phyloP scores from a whole-genome alignment of 1,284 basidiomycete species.

The Inonotus obliquus region DNA sequence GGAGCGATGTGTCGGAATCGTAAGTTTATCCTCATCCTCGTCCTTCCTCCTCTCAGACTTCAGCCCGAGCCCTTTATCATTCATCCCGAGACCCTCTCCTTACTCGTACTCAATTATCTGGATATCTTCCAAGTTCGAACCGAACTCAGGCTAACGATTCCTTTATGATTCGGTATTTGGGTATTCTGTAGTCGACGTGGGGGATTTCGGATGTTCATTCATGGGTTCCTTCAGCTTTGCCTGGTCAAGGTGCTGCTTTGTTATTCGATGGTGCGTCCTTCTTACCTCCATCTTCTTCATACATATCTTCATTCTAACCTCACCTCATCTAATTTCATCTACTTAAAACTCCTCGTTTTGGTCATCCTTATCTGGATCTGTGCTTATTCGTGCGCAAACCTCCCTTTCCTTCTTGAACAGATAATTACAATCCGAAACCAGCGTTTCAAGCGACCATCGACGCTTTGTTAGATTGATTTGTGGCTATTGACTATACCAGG shows the following conservation, averaged over 20 bases:
- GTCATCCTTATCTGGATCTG: background rate
- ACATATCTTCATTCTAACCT: background rate
- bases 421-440: conserved; percentile 10
- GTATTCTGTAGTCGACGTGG: conserved; percentile 17
- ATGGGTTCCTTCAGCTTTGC: conserved; percentile 48
- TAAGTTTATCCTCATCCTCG: conserved; percentile 37
- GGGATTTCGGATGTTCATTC: conserved; percentile 34
- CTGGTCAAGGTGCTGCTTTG: conserved; percentile 26
- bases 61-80: too few relatives aligned
- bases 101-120: too few relatives aligned
- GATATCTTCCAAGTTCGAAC: too few relatives aligned
- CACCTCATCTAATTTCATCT: background rate
- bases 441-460: conserved; percentile 10
- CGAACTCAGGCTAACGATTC: background rate
- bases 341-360: background rate
- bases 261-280: conserved; percentile 19
- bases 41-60: background rate
- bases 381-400: too few relatives aligned
- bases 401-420: background rate
- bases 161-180: background rate
- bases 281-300: background rate
- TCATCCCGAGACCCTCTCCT: too few relatives aligned
- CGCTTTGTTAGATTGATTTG: background rate
- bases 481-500: too few relatives aligned
- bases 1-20: conserved; percentile 44